Base-by-base conservation (phyloP, 164 flowering plant genomes). In the Amborella trichopoda region DNA sequence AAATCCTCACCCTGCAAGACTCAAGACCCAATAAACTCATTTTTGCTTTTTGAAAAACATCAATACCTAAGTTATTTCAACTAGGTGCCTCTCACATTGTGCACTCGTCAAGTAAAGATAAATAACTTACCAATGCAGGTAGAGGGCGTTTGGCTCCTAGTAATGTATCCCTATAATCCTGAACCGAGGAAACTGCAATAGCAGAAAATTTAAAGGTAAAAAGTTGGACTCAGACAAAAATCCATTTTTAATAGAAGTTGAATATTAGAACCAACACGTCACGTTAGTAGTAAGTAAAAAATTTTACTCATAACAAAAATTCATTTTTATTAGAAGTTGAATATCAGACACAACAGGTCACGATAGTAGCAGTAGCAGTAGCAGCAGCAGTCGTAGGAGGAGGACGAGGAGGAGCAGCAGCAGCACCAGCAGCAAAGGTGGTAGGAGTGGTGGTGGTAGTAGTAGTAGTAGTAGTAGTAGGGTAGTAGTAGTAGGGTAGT, bases 111-210 rank as follows among this genome's bases (percentile, higher is more conserved):
- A n/a, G 16, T 9, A 10, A 2, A 3, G 41, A 23, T 14, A 21
- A 13, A n/a, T n/a, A n/a, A n/a, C n/a, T 54, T 64, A 68, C 72
- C 60, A 57, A 25, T 47, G 40, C 38, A 37, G 58, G 39, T 46
- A 49, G 48, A 10, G 61, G 64, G 11, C 64, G 66, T 50, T 61
- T 64, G 45, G 39, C 61, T 40, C 50, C 69, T 47, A 58, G 25
- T 40, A 49, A 23, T 33, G 56, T n/a, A 18, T 49, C n/a, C n/a
- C 26, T 25, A 49, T 58, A 40, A 18, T 37, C 48, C 1, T 44
- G 45, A 38, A 16, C 8, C 6, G 41, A 6, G 3, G 41, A 38
- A 22, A 16, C 41, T 38, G 41, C n/a, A 16, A 16, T 3, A 37
- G 1, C 16, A 37, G 16, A 1, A 5, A 21, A 32, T 10, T 2